Base-by-base conservation (phyloP, 169 alveolate species). In the Eimeria acervulina region DNA sequence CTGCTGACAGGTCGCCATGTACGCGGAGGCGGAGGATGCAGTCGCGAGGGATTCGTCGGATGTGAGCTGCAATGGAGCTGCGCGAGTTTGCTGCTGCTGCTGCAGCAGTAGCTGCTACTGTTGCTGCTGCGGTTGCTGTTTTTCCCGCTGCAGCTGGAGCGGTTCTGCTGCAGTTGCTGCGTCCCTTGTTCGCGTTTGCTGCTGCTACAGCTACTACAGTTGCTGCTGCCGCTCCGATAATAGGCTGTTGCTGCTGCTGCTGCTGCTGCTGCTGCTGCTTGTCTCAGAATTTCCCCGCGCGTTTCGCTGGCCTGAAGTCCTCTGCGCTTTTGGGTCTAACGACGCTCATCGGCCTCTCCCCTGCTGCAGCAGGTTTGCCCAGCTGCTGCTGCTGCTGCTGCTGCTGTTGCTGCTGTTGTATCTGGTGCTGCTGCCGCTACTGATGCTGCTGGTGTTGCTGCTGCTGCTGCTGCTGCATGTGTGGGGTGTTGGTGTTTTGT, bases 301-400 rank as follows among this genome's bases (percentile, higher is more conserved):
- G 95, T 28, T 90, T 70, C 61, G 95, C 95, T 26, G 80, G 95
- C n/a, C 83, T 90, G n/a, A 90, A 90, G 80, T 90, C 95, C 7
- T 90, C 95, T 33, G 78, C 90, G 55, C 80, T 90, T 13, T 36
- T 90, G 40, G 88, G 88, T 23, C 55, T 78, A 13, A 78, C 88
- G 66, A 78, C 88, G 21, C 88, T 78, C 66, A 17, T 78, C 38
- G 88, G 88, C 21, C 88, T 78, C 44, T 78, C 88, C 12, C 88
- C 88, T 17, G 88, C 88, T 28, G 55, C 88, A 6, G 88, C 88
- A 47, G 55, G 55, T 47, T 47, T 7, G 55, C 5, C 12, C 55
- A 7, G 55, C 55, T 47, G 55, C 55, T 47, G 55, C 55, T 47
- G 55, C 55, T 47, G 55, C 55, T 47, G 55, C 55, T 47, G 55